phyloP scores from a whole-genome alignment of 768 basidiomycete species.

The Kwoniella bestiolae region DNA sequence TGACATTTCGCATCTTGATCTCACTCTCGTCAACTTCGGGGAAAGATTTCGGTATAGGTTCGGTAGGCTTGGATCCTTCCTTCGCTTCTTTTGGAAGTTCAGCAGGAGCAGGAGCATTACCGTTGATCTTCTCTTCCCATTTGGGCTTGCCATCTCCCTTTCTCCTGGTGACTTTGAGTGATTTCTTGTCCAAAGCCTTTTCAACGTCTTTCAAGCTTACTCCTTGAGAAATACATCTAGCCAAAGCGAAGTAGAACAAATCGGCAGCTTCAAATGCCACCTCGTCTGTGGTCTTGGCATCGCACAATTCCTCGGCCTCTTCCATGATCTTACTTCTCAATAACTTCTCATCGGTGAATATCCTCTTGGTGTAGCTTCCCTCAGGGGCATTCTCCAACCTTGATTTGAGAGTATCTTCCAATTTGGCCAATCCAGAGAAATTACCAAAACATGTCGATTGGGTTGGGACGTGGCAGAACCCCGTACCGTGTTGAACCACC shows the following conservation, averaged over 20 bases:
- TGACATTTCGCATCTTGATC: conserved; percentile 79
- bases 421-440: conserved; percentile 72
- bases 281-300: conserved; percentile 70
- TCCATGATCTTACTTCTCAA: conserved; percentile 94
- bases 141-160: conserved; percentile 91
- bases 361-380: conserved; percentile 85
- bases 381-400: conserved; percentile 77
- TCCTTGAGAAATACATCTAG: conserved; percentile 80
- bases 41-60: conserved; percentile 52
- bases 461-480: conserved; percentile 86
- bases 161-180: conserved; percentile 81
- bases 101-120: conserved; percentile 29
- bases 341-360: conserved; percentile 82
- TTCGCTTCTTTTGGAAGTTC: conserved; percentile 25
- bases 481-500: conserved; percentile 81
- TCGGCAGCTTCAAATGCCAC: conserved; percentile 95
- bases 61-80: conserved; percentile 45
- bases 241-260: conserved; percentile 86
- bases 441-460: conserved; percentile 88
- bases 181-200: conserved; percentile 78
- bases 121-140: conserved; percentile 62
- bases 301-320: conserved; percentile 96
- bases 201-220: conserved; percentile 84
- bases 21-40: conserved; percentile 34
- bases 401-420: conserved; percentile 76